Evolutionary conservation across 2,329 filamentous ascomycete species (phyloP), one percentile per base, ranked within the genome.

Genomic region (Diaporthe citriasiana): DNA sequence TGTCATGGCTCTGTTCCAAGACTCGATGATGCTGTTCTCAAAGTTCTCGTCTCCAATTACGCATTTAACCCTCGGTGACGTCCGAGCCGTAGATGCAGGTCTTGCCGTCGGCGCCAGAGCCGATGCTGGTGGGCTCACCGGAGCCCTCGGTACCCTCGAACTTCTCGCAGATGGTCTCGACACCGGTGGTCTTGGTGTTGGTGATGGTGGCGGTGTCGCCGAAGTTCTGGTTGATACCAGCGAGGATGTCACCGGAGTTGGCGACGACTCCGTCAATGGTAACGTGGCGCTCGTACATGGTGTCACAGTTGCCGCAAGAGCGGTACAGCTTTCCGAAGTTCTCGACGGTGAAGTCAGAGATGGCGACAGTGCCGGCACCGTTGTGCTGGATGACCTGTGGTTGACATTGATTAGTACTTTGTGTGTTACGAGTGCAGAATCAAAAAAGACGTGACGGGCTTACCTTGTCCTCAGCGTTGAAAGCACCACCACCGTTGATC

Each of bases 271-370:
- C 84, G 75, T 84, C 81, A 33, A 87, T 81, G 74, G 85, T 82
- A n/a, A 87, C 84, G 76, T 86, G 86, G n/a, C 86, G 83, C 73
- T 83, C 83, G 76, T 83, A 83, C 73, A 75, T 75, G 10, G 47
- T 42, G 66, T 79, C 73, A 74, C 78, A 83, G 82, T 88, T 88
- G 71, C 86, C 86, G 77, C 86, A 88, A 10, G 85, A 86, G 35
- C 86, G 84, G 78, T 86, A 87, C 51, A 88, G 78, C 78, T 88
- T 88, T 73, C 86, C 85, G 75, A 87, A 87, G 79, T 87, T 82
- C 35, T 84, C 80, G 70, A 80, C 84, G 75, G 84, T 85, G 80
- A 84, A 83, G 74, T 84, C 77, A 4, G 78, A 78, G 38, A 81
- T 78, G 2, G 77, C 72, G 13, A 82, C 72, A 12, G 81, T 83